Base-by-base conservation (phyloP, 768 basidiomycete genomes). In the Termitomyces sp. region DNA sequence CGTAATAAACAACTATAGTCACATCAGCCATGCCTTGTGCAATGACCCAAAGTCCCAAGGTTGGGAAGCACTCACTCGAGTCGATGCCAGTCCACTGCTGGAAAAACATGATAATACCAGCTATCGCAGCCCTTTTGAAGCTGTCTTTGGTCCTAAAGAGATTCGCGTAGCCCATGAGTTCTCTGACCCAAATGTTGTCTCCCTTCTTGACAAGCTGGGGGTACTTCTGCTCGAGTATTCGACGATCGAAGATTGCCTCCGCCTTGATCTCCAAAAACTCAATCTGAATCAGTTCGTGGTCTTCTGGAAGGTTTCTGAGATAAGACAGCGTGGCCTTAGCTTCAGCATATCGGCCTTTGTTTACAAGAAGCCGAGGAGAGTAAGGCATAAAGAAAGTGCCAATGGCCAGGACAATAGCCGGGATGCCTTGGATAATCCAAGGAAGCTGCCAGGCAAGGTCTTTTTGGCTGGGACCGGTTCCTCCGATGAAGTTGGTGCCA, bases 281-380 rank as follows among this genome's bases (percentile, higher is more conserved):
- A 42, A 76, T 70, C 17, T 70, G 73, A 7, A 77, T 69, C 1
- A 66, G 56, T 37, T 66, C 35, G 2, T 74, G 61, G 50, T 73
- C 66, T 7, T 62, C 54, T 5, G 70, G 66, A 43, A 69, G 70
- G 32, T 67, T 67, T 55, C 76, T 72, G 35, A 77, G 58, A 57
- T 66, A 64, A 3, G 73, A 69, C 9, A 77, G 54, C 2, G 71
- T 73, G 14, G 60, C 48, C 23, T 73, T 52, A 7, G 75, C 74
- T 41, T 78, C 75, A 5, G 63, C 65, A 45, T 68, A 68, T 7
- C 73, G 71, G 0, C 73, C 73, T 62, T 71, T 67, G 50, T 73
- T 70, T 58, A 71, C 69, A 37, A 77, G 63, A 72, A 77, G 78
- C 49, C 77, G 71, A 19, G 77, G 77, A 19, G 77, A 77, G 52